A percentile compares a stretch with the other conserved stretches of the same genome.
Evolutionary conservation across 768 basidiomycete species (phyloP).

Genomic region (Lentinula sp.): DNA sequence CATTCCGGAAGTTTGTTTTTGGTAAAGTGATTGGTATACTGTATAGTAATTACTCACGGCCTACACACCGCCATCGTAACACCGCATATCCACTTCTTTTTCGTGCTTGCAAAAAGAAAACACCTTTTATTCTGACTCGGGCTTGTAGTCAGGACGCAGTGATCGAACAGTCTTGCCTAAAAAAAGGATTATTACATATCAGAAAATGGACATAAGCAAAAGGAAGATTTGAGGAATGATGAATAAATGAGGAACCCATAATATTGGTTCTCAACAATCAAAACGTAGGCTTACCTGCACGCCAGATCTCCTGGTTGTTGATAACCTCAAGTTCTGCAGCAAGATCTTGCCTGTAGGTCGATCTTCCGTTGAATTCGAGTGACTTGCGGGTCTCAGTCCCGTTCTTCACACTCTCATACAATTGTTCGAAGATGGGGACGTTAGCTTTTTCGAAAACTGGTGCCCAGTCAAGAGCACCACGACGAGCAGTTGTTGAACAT

Average conservation of each 20-base stretch:
- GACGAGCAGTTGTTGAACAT: constrained; percentile 98
- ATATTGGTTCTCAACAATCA: neutral
- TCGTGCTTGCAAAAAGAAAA: no score
- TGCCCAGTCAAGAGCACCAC: constrained; percentile 99
- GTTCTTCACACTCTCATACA: constrained; percentile 45
- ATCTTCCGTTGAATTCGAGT: constrained; percentile 90
- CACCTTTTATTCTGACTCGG: constrained; percentile 47
- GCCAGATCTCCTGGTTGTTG: constrained; percentile 98
- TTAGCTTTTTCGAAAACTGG: constrained; percentile 95
- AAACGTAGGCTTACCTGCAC: constrained; percentile 58
- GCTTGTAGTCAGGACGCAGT: constrained; percentile 80
- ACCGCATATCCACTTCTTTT: neutral
- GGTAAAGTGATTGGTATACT: neutral
- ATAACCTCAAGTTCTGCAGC: constrained; percentile 91
- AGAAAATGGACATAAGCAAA: neutral
- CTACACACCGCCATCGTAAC: neutral
- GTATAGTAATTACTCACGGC: neutral
- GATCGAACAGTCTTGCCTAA: constrained; percentile 88
- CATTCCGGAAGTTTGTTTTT: neutral
- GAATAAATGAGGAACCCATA: neutral
- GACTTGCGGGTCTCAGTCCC: constrained; percentile 97
- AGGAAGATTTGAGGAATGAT: neutral
- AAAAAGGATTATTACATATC: neutral
- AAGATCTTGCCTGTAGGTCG: constrained; percentile 90
- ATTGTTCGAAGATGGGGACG: constrained; percentile 87